These are phyloP conservation scores for Phytophthora pseudosyringae DNA, from an alignment of 352 stramenopile species.

Conservation along the genomic window DNA sequence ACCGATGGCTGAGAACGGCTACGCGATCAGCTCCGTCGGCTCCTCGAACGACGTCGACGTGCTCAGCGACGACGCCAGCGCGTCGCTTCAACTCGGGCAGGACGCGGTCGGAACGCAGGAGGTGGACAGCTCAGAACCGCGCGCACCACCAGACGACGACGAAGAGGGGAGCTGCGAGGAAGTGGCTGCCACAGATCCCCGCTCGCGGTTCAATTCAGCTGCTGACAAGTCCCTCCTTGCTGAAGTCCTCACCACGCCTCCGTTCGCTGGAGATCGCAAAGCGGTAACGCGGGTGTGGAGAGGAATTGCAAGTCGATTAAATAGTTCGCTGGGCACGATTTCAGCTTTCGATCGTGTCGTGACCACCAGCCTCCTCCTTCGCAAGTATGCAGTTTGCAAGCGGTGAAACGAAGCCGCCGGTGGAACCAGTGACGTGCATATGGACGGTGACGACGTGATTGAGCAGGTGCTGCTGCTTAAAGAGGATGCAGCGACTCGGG, in stretches of 20 bases:
- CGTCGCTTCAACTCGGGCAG: too few relatives aligned
- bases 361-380: background rate
- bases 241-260: conserved; percentile 7
- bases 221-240: background rate
- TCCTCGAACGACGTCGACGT: too few relatives aligned
- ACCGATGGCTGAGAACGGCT: too few relatives aligned
- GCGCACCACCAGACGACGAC: background rate
- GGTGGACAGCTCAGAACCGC: too few relatives aligned
- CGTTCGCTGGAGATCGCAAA: conserved; percentile 1
- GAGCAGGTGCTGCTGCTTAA: background rate
- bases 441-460: background rate
- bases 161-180: background rate
- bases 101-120: too few relatives aligned
- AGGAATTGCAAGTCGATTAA: conserved; percentile 3
- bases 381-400: background rate
- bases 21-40: too few relatives aligned
- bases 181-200: background rate
- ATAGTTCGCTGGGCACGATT: background rate
- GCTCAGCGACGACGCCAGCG: too few relatives aligned
- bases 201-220: conserved; percentile 2
- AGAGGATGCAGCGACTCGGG: background rate
- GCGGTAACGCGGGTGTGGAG: background rate
- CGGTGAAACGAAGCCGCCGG: background rate
- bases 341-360: conserved; percentile 2
- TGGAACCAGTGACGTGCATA: background rate